phyloP scores from a whole-genome alignment of 2,329 filamentous ascomycete species.

The Hirsutella minnesotensis region DNA sequence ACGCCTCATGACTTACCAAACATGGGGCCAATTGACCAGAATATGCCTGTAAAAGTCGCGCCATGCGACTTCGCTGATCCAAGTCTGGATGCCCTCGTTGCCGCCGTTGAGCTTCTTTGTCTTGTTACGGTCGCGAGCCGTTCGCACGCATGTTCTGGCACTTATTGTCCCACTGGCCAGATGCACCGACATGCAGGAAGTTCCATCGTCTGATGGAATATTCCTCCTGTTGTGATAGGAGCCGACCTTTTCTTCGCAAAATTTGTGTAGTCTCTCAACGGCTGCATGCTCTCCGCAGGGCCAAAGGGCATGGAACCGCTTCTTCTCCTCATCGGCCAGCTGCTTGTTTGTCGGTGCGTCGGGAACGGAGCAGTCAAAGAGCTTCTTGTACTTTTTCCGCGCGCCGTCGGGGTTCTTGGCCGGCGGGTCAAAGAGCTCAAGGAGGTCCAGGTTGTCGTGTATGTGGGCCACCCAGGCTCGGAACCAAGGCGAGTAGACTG shows the following conservation, averaged over 20 bases:
- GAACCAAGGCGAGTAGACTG: slow-evolving; percentile 78
- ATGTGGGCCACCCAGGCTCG: slow-evolving; percentile 63
- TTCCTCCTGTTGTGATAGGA: slow-evolving; percentile 56
- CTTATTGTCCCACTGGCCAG: slow-evolving; percentile 57
- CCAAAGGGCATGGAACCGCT: slow-evolving; percentile 48
- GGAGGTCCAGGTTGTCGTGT: slow-evolving; percentile 54
- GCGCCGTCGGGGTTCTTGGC: slow-evolving; percentile 19
- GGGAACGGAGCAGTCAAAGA: slow-evolving; percentile 54
- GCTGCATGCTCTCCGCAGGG: slow-evolving; percentile 70
- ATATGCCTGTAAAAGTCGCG: slow-evolving; percentile 84
- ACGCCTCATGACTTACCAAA: slow-evolving; percentile 50
- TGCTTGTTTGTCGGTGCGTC: slow-evolving; percentile 50
- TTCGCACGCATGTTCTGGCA: slow-evolving; percentile 52
- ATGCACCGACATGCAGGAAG: slow-evolving; percentile 61
- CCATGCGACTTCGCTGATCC: slow-evolving; percentile 80
- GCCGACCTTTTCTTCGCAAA: slow-evolving; percentile 51
- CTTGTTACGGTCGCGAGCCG: slow-evolving; percentile 50
- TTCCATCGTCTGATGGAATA: slow-evolving; percentile 47
- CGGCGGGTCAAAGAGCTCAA: slow-evolving; percentile 46
- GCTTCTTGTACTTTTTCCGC: slow-evolving; percentile 31
- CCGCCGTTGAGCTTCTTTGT: slow-evolving; percentile 56
- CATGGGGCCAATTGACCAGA: slow-evolving; percentile 72
- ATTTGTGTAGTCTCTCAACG: slow-evolving; percentile 47
- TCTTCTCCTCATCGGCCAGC: slow-evolving; percentile 45
- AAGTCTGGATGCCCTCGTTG: slow-evolving; percentile 52